These are phyloP conservation scores for Lecanoromycetidae sp. DNA, from an alignment of 2,329 filamentous ascomycete species.

Conservation along the genomic window DNA sequence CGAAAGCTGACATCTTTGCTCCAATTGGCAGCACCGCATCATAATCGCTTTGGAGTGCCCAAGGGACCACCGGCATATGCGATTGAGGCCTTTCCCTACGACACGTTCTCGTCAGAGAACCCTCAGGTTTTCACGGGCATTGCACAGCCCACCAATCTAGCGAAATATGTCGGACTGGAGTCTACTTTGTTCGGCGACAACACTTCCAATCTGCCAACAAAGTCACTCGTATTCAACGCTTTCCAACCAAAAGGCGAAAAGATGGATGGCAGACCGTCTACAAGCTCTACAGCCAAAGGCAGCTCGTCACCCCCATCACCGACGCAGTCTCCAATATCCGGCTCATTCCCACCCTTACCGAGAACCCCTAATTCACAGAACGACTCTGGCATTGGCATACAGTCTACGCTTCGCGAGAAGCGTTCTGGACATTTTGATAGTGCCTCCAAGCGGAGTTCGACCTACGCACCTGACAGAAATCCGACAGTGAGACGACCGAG, in stretches of 20 bases:
- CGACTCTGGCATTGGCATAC: slow-evolving; percentile 81
- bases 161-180: slow-evolving; percentile 79
- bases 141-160: slow-evolving; percentile 58
- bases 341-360: slow-evolving; percentile 63
- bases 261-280: slow-evolving; percentile 58
- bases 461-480: slow-evolving; percentile 67
- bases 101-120: slow-evolving; percentile 81
- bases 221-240: slow-evolving; percentile 73
- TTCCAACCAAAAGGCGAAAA: slow-evolving; percentile 64
- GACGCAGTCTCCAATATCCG: slow-evolving; percentile 61
- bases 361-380: slow-evolving; percentile 72
- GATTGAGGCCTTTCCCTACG: slow-evolving; percentile 81
- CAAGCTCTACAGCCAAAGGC: slow-evolving; percentile 45
- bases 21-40: slow-evolving; percentile 81
- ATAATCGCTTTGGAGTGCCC: slow-evolving; percentile 71
- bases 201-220: slow-evolving; percentile 38
- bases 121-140: slow-evolving; percentile 63
- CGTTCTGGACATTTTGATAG: slow-evolving; percentile 85
- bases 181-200: slow-evolving; percentile 74
- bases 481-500: slow-evolving; percentile 51
- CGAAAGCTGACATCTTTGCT: slow-evolving; percentile 80
- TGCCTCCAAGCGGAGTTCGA: slow-evolving; percentile 76
- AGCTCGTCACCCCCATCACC: slow-evolving; percentile 48
- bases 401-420: slow-evolving; percentile 81
- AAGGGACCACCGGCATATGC: slow-evolving; percentile 87